These are phyloP conservation scores for Coelastrella sp. DNA, from an alignment of 139 green algal genomes.

Conservation along the genomic window DNA sequence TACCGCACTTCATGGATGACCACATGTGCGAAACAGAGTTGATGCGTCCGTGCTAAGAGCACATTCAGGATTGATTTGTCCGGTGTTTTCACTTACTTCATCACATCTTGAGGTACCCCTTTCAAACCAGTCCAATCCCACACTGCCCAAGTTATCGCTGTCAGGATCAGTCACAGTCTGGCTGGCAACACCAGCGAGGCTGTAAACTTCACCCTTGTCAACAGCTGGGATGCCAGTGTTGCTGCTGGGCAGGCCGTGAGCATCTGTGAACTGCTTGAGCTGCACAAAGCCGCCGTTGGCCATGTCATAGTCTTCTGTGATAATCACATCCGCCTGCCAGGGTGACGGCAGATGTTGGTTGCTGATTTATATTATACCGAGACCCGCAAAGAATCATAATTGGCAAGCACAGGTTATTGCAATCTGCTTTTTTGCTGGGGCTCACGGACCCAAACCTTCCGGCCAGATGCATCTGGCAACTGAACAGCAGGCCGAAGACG, in stretches of 20 bases:
- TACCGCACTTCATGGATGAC: no score
- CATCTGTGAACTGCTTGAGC: neutral
- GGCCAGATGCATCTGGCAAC: no score
- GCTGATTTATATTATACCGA: no score
- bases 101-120: neutral
- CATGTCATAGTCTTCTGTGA: slow-evolving; percentile 4
- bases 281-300: neutral
- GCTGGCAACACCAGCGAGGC: neutral
- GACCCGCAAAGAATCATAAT: no score
- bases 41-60: no score
- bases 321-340: slow-evolving; percentile 29
- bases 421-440: no score
- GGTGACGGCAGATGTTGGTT: no score
- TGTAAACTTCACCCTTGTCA: slow-evolving; percentile 31
- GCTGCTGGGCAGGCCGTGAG: neutral
- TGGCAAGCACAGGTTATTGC: no score
- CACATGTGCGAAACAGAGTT: no score
- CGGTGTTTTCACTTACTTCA: slow-evolving; percentile 14
- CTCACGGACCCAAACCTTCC: no score
- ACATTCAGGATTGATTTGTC: no score
- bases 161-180: neutral
- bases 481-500: no score
- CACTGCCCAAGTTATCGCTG: neutral
- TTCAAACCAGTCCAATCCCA: slow-evolving; percentile 42
- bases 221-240: neutral